phyloP scores from a whole-genome alignment of 2,329 filamentous ascomycete genomes.

The Penicillium sp. region DNA sequence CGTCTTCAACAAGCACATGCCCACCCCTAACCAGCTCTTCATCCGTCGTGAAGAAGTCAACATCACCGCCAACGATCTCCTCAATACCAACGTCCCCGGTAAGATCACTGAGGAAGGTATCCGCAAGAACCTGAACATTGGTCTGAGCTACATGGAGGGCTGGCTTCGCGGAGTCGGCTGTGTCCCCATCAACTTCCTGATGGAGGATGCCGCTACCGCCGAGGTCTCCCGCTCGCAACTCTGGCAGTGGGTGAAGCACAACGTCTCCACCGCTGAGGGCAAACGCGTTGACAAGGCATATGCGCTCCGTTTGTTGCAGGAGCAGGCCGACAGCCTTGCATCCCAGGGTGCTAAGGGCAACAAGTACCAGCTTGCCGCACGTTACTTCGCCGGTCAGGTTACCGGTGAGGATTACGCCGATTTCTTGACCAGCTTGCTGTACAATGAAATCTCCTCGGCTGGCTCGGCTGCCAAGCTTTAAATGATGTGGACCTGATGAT shows the following conservation, averaged over 20 bases:
- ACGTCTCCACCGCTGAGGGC: slow-evolving; percentile 76
- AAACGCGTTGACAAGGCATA: slow-evolving; percentile 93
- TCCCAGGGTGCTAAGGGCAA: slow-evolving; percentile 79
- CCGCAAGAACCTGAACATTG: slow-evolving; percentile 96
- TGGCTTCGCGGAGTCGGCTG: slow-evolving; percentile 95
- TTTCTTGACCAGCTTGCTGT: slow-evolving; percentile 83
- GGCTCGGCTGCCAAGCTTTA: slow-evolving; percentile 69
- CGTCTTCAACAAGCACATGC: slow-evolving; percentile 98
- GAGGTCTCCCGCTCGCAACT: slow-evolving; percentile 93
- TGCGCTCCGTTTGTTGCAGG: slow-evolving; percentile 79
- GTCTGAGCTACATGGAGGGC: slow-evolving; percentile 96
- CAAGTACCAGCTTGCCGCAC: slow-evolving; percentile 85
- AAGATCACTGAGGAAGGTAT: slow-evolving; percentile 91
- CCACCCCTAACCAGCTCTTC: slow-evolving; percentile 94
- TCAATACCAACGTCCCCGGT: slow-evolving; percentile 98
- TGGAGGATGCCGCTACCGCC: slow-evolving; percentile 97
- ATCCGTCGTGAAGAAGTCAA: slow-evolving; percentile 84
- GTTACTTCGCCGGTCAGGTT: slow-evolving; percentile 91
- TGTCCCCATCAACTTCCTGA: slow-evolving; percentile 95
- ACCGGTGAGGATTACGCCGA: slow-evolving; percentile 98
- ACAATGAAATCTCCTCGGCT: slow-evolving; percentile 61
- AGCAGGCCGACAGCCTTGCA: slow-evolving; percentile 75
- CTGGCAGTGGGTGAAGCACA: slow-evolving; percentile 88
- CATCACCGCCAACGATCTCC: slow-evolving; percentile 82
- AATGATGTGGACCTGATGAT: slow-evolving; percentile 25